phyloP scores from a whole-genome alignment of 352 stramenopile genomes.

The Phytopythium delawarense region DNA sequence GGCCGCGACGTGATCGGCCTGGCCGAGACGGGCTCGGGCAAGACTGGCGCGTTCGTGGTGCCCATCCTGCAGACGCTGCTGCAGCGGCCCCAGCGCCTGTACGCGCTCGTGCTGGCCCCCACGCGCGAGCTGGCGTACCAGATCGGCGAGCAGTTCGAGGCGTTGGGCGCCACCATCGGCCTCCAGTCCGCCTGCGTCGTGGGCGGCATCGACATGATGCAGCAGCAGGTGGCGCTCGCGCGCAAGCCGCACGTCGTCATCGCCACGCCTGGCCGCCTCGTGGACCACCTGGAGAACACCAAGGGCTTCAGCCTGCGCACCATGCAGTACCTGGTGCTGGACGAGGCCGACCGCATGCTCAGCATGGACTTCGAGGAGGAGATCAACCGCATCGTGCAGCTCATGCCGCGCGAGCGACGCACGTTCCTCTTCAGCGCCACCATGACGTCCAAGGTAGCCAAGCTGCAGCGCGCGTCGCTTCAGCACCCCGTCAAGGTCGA shows the following conservation, averaged over 20 bases:
- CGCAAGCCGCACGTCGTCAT: constrained; percentile 96
- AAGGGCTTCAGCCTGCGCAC: constrained; percentile 93
- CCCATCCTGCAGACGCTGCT: constrained; percentile 92
- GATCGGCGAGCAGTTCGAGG: constrained; percentile 94
- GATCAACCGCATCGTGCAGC: constrained; percentile 98
- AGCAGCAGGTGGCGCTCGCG: constrained; percentile 96
- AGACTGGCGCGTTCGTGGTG: constrained; percentile 94
- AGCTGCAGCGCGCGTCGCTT: constrained; percentile 97
- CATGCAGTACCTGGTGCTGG: constrained; percentile 91
- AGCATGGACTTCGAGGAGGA: constrained; percentile 98
- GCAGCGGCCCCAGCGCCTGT: constrained; percentile 88
- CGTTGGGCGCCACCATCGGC: constrained; percentile 89
- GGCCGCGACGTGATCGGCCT: constrained; percentile 97
- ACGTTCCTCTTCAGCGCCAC: constrained; percentile 99
- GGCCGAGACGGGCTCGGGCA: constrained; percentile 94
- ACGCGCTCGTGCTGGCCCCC: constrained; percentile 89
- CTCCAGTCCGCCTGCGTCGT: constrained; percentile 91
- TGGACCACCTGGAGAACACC: constrained; percentile 96
- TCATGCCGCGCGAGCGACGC: constrained; percentile 90
- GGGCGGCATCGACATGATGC: constrained; percentile 97
- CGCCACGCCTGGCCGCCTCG: constrained; percentile 89
- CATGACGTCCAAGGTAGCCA: constrained; percentile 98
- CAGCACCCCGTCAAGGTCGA: constrained; percentile 96
- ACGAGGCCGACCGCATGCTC: constrained; percentile 95
- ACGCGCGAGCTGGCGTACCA: constrained; percentile 96